Conservation (phyloP, 306 rosid genomes). For the Cicer chorassanicum region DNA sequence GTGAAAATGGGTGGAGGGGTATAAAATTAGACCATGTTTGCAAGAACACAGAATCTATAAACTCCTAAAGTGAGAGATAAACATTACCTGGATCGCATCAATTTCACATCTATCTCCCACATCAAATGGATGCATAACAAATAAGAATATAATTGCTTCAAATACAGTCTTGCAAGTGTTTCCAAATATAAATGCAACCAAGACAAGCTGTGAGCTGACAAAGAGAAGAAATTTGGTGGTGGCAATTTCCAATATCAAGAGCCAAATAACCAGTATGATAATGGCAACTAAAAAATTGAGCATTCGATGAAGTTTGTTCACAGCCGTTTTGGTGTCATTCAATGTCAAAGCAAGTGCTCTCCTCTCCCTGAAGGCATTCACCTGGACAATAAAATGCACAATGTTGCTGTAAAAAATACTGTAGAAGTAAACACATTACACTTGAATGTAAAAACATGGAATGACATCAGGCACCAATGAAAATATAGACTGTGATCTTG, state of each 20-base stretch:
- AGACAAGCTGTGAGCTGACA: conserved; percentile 81
- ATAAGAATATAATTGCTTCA: conserved; percentile 83
- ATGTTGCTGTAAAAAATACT: conserved; percentile 1
- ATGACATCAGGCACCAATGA: conserved; percentile 21
- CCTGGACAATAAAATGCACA: conserved; percentile 55
- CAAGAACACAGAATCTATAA: conserved; percentile 1
- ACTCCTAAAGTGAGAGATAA: conserved; percentile 16
- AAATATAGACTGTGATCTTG: conserved; percentile 22
- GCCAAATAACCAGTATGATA: conserved; percentile 65
- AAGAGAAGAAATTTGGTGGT: conserved; percentile 70
- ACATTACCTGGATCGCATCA: conserved; percentile 72
- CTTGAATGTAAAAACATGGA: conserved; percentile 2
- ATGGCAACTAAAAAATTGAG: conserved; percentile 70
- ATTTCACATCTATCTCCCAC: conserved; percentile 98
- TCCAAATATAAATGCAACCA: conserved; percentile 88
- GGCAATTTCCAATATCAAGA: conserved; percentile 76
- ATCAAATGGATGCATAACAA: conserved; percentile 91
- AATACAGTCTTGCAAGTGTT: conserved; percentile 91
- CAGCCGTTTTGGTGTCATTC: conserved; percentile 96
- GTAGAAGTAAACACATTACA: conserved; percentile 7
- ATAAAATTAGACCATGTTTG: conserved; percentile 37
- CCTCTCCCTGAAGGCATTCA: conserved; percentile 85
- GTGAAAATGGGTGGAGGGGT: neutral
- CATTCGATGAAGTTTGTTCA: conserved; percentile 79
- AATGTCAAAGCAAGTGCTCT: conserved; percentile 91